Evolutionary conservation across 768 basidiomycete genomes (phyloP).

Genomic region (Pluteus cervinus): DNA sequence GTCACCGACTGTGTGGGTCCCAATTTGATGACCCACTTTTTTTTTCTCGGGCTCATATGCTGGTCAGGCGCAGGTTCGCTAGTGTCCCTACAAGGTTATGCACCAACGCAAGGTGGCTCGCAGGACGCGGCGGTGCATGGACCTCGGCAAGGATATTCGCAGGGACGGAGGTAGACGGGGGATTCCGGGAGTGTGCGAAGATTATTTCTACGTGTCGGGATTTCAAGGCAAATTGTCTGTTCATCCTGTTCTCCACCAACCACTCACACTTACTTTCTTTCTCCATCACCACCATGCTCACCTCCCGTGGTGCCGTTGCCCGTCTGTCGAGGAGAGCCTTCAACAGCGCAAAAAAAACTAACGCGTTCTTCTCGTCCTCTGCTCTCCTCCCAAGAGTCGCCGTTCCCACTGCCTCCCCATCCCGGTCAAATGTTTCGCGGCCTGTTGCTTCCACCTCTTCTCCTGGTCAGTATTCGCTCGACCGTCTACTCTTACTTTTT

Average conservation of each 20-base stretch:
- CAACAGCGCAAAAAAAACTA: slow-evolving; percentile 67
- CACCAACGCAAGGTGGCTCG: too few relatives aligned
- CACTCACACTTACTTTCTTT: slow-evolving; percentile 21
- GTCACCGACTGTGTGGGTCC: too few relatives aligned
- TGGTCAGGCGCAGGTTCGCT: too few relatives aligned
- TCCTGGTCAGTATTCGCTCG: slow-evolving; percentile 40
- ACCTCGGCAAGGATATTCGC: too few relatives aligned
- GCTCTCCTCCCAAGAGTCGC: slow-evolving; percentile 51
- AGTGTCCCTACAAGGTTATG: too few relatives aligned
- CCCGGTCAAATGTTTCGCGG: slow-evolving; percentile 42
- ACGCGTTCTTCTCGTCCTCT: slow-evolving; percentile 77
- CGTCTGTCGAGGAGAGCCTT: slow-evolving; percentile 83
- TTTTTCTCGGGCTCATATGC: too few relatives aligned
- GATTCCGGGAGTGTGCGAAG: slow-evolving; percentile 46
- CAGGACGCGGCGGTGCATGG: too few relatives aligned
- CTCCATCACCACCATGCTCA: slow-evolving; percentile 61
- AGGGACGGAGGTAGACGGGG: too few relatives aligned
- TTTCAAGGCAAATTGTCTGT: slow-evolving; percentile 20
- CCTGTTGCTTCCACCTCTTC: slow-evolving; percentile 41
- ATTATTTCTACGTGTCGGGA: slow-evolving; percentile 40
- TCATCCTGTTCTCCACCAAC: slow-evolving; percentile 19
- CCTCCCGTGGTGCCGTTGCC: slow-evolving; percentile 79
- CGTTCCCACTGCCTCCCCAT: slow-evolving; percentile 36
- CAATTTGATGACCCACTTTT: too few relatives aligned
- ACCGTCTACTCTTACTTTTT: slow-evolving; percentile 5